Percentiles rank a stretch among this genome's conserved stretches.
Conservation (phyloP, 176 grass and related monocot species). For the Themeda triandra region DNA sequence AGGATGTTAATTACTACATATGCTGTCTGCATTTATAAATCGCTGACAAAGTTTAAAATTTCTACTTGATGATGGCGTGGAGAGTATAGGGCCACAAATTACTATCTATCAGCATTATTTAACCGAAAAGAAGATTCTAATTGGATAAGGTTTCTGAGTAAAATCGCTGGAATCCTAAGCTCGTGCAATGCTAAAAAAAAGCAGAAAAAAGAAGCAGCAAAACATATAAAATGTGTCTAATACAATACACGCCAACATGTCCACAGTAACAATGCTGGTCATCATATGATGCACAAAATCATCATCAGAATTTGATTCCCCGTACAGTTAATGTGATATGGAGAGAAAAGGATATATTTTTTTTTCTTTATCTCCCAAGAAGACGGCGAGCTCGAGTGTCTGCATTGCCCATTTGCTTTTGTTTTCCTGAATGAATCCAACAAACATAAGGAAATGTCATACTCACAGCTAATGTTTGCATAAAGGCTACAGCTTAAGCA, state of each 20-base stretch:
- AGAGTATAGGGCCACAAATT: background rate
- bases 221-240: background rate
- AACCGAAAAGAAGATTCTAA: background rate
- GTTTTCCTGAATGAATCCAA: slow-evolving; percentile 66
- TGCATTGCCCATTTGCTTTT: slow-evolving; percentile 38
- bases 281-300: slow-evolving; percentile 13
- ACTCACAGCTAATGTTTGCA: background rate
- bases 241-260: slow-evolving; percentile 18
- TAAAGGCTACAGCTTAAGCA: background rate
- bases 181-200: background rate
- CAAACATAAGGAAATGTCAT: slow-evolving; percentile 8
- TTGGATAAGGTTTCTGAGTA: background rate
- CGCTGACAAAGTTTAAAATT: background rate
- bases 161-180: background rate
- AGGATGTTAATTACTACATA: background rate
- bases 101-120: background rate
- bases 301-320: background rate
- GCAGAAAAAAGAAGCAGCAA: background rate
- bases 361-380: too few relatives aligned
- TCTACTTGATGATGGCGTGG: background rate
- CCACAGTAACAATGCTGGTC: background rate
- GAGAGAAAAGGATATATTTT: too few relatives aligned
- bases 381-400: background rate
- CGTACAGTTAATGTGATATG: background rate
- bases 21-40: background rate